Evolutionary conservation across 2,329 filamentous ascomycete genomes (phyloP), one percentile per base, ranked within the genome.

Genomic region (Leptographium procerum): DNA sequence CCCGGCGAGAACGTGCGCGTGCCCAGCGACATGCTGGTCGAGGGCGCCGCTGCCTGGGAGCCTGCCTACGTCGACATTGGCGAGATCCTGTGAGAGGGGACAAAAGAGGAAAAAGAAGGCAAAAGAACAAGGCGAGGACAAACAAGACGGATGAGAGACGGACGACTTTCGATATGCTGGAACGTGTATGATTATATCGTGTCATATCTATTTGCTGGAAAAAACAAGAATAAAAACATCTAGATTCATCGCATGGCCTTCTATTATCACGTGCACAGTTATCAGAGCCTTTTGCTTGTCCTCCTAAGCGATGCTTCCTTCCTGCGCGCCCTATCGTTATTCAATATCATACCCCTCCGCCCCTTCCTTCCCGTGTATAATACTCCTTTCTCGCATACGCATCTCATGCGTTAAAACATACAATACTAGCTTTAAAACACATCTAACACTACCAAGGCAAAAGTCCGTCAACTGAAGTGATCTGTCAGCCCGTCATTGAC

Each of bases 61-160:
- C 82, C 86, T 2, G 81, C 79, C 57, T 77, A 88, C 65, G 80
- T 89, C 62, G 86, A 89, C 69, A 78, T 85, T 61, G 86, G 86
- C 57, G 86, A 89, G 74, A 78, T 89, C 64, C 77, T 88, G 70
- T 78, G n/a, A 36, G 48, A 36, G 22, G 1, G 24, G 22, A 36
- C 8, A 24, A 33, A 13, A 22, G n/a, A 16, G 36, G 19, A 58
- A 57, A 60, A 52, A 19, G 47, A 48, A 29, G 36, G 53, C 19
- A 11, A 52, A 36, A 29, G 36, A 53, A 26, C 16, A 52, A 56
- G 22, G 52, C 24, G 57, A 57, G 51, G 26, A 51, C 7, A 52
- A 33, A 33, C 9, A 8, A 40, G 24, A 34, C 26, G 40, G 19
- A 16, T 33, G 40, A 43, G 34, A 36, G 10, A 33, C 31, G 31